These are phyloP conservation scores for Kwoniella pini DNA, from an alignment of 768 basidiomycete genomes.

Conservation along the genomic window DNA sequence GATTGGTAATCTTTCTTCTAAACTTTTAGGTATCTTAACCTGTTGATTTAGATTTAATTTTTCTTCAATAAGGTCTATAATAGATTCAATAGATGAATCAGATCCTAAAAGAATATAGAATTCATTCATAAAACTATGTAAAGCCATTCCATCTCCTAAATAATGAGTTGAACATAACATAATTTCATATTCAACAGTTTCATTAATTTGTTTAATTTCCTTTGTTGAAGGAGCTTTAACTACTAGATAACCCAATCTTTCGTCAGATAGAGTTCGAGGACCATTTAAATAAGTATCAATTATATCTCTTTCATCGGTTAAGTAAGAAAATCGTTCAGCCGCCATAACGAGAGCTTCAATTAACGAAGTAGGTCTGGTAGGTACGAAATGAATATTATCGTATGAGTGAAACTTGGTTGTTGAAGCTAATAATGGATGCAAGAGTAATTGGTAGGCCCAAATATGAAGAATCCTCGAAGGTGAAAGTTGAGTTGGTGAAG, in stretches of 20 bases:
- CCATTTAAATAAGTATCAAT: slow-evolving; percentile 71
- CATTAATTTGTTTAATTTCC: background rate
- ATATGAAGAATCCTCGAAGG: slow-evolving; percentile 60
- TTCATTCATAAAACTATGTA: slow-evolving; percentile 78
- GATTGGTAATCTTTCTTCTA: slow-evolving; percentile 61
- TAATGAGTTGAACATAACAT: slow-evolving; percentile 77
- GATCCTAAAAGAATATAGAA: slow-evolving; percentile 67
- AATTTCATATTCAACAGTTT: slow-evolving; percentile 61
- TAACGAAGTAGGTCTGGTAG: slow-evolving; percentile 9
- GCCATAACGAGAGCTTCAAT: slow-evolving; percentile 61
- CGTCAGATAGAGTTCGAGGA: slow-evolving; percentile 68
- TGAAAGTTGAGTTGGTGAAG: slow-evolving; percentile 58
- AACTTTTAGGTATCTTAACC: slow-evolving; percentile 56
- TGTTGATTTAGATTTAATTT: background rate
- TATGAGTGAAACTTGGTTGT: slow-evolving; percentile 60
- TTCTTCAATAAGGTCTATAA: slow-evolving; percentile 24
- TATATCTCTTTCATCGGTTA: slow-evolving; percentile 57
- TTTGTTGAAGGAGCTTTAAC: slow-evolving; percentile 28
- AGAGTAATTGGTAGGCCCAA: slow-evolving; percentile 71
- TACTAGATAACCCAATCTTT: slow-evolving; percentile 61
- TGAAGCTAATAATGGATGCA: slow-evolving; percentile 73
- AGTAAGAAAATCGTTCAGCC: slow-evolving; percentile 34
- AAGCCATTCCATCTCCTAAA: slow-evolving; percentile 82
- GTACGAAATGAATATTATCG: slow-evolving; percentile 65
- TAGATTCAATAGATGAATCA: slow-evolving; percentile 21